Evolutionary conservation across 2,329 filamentous ascomycete genomes (phyloP).

Genomic region (Fusarium xylarioides): DNA sequence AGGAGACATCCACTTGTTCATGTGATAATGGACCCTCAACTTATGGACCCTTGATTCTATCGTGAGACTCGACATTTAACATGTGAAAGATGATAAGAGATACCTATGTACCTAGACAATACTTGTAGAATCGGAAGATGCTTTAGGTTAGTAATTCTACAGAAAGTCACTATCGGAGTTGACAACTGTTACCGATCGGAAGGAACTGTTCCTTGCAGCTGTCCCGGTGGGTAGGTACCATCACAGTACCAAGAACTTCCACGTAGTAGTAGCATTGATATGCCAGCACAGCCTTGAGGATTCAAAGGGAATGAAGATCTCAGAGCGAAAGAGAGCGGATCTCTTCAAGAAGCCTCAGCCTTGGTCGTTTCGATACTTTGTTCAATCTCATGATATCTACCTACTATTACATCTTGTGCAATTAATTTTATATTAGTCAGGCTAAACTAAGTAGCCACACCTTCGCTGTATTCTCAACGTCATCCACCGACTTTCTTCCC

Average conservation of each 20-base stretch:
- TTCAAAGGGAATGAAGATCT: not conserved
- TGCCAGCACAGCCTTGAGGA: not conserved
- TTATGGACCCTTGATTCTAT: constrained; percentile 4
- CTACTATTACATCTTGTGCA: not conserved
- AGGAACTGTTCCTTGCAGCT: not conserved
- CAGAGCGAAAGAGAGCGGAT: not conserved
- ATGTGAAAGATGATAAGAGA: not conserved
- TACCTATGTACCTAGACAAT: not conserved
- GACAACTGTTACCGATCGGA: not conserved
- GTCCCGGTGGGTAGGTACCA: not conserved
- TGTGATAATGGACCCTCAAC: constrained; percentile 35
- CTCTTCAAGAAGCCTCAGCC: not conserved
- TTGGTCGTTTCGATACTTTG: not conserved
- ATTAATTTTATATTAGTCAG: not conserved
- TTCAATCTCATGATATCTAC: not conserved
- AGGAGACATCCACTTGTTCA: constrained; percentile 15
- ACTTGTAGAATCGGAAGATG: not conserved
- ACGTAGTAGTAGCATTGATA: not conserved
- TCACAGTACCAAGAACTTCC: not conserved
- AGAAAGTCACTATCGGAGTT: not conserved
- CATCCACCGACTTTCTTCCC: not conserved
- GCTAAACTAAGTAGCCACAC: not conserved
- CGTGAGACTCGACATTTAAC: not conserved
- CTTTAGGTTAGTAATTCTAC: not conserved
- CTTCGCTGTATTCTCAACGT: not conserved